These are phyloP conservation scores for Rhodotorula toruloides DNA, from an alignment of 768 basidiomycete genomes.

Conservation along the genomic window DNA sequence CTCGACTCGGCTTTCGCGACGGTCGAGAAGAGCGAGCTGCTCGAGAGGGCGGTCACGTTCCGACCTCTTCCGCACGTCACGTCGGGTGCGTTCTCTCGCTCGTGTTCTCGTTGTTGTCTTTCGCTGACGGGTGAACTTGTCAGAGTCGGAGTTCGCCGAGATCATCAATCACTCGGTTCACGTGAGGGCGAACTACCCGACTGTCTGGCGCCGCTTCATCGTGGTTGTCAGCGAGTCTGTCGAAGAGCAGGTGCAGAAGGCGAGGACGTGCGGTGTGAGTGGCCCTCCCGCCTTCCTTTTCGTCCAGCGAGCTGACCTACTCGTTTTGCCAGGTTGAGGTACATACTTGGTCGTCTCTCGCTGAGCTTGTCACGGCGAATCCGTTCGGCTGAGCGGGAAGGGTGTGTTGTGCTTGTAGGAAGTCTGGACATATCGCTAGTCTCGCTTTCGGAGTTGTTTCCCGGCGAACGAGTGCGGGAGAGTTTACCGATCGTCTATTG, in stretches of 20 bases:
- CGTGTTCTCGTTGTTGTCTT: not conserved
- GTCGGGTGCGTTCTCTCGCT: not conserved
- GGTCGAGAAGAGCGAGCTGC: not conserved
- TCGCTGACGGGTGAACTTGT: not conserved
- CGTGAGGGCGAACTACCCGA: constrained; percentile 1
- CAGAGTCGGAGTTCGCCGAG: constrained; percentile 14
- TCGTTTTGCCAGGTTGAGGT: constrained; percentile 3
- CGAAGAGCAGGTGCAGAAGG: not conserved
- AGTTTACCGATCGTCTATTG: too few species aligned
- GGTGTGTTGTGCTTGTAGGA: too few species aligned
- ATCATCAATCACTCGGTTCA: not conserved
- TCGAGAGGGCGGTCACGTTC: not conserved
- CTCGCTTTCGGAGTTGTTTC: too few species aligned
- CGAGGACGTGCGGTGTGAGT: constrained; percentile 11
- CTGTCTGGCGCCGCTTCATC: constrained; percentile 16
- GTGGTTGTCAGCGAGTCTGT: constrained; percentile 9
- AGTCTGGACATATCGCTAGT: not conserved
- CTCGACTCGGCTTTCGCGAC: not conserved
- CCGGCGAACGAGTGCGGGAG: not conserved
- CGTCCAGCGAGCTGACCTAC: not conserved
- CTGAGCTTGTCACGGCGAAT: not conserved
- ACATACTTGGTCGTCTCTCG: constrained; percentile 3
- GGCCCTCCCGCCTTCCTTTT: not conserved
- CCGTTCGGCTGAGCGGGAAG: not conserved
- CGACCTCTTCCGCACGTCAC: not conserved